Evolutionary conservation across 129 eudicot genomes (phyloP).

Genomic region (Pulicaria dysenterica): DNA sequence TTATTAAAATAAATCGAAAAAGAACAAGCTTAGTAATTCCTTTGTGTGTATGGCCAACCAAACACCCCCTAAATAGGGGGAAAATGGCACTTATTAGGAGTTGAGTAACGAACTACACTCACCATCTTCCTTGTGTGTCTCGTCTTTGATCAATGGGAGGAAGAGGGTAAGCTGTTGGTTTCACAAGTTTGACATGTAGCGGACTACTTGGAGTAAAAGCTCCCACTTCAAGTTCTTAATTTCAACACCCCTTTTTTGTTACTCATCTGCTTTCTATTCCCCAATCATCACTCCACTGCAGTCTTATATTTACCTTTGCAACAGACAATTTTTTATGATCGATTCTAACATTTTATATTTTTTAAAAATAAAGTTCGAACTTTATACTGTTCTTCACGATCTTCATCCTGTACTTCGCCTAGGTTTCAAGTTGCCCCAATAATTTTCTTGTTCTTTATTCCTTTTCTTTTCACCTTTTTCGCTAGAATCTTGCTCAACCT

Average conservation of each 20-base stretch:
- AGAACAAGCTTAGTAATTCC: too few relatives aligned
- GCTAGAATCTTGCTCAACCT: conserved; percentile 21
- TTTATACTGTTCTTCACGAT: conserved; percentile 22
- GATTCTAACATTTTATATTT: conserved; percentile 8
- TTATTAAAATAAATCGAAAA: too few relatives aligned
- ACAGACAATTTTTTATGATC: neutral
- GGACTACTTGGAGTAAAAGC: conserved; percentile 6
- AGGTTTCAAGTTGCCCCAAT: conserved; percentile 19
- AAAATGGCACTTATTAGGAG: too few relatives aligned
- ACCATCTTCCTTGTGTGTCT: neutral
- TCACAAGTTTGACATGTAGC: conserved; percentile 35
- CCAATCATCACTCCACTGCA: conserved; percentile 7
- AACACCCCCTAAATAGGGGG: too few relatives aligned
- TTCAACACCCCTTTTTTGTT: conserved; percentile 24
- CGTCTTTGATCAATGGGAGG: neutral
- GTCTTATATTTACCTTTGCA: conserved; percentile 4
- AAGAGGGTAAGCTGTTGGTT: conserved; percentile 37
- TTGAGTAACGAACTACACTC: neutral
- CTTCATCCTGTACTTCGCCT: conserved; percentile 27
- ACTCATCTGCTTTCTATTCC: conserved; percentile 10
- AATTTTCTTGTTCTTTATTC: neutral
- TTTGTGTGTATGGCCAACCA: too few relatives aligned
- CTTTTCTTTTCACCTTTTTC: neutral
- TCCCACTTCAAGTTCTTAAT: conserved; percentile 19
- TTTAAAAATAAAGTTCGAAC: neutral